Percentiles rank a stretch among this genome's conserved stretches.
Evolutionary conservation across 2,329 filamentous ascomycete species (phyloP).

Genomic region (Penicillium sp.): DNA sequence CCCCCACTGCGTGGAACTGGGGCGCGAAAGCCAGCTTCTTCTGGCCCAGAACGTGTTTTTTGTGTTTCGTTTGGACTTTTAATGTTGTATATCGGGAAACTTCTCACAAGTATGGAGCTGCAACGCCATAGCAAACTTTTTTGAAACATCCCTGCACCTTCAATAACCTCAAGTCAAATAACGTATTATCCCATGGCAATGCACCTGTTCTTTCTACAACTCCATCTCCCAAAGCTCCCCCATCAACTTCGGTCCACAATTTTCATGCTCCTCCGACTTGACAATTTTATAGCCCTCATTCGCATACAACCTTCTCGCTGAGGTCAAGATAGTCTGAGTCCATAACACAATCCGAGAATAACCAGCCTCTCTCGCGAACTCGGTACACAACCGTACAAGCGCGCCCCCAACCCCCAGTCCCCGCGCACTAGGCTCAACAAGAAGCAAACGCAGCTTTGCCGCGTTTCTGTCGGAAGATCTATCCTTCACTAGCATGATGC

Average conservation of each 20-base stretch:
- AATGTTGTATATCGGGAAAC: no score
- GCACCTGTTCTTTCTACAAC: constrained; percentile 2
- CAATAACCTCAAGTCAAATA: background rate
- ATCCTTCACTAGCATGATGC: constrained; percentile 31
- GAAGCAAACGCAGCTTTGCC: constrained; percentile 30
- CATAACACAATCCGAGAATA: constrained; percentile 28
- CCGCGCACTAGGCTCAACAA: constrained; percentile 30
- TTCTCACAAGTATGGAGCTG: no score
- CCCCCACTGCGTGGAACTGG: no score
- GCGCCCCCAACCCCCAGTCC: constrained; percentile 27
- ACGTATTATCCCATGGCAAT: background rate
- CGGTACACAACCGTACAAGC: constrained; percentile 24
- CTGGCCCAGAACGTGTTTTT: no score
- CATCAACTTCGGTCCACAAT: constrained; percentile 22
- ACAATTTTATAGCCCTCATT: constrained; percentile 28
- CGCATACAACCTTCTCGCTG: constrained; percentile 26
- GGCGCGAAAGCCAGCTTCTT: no score
- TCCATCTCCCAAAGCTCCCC: constrained; percentile 31
- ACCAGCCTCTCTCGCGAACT: constrained; percentile 27
- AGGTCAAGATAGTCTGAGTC: constrained; percentile 27
- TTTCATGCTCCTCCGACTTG: constrained; percentile 22
- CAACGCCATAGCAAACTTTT: no score
- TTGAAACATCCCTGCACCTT: no score
- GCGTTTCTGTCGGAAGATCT: constrained; percentile 9
- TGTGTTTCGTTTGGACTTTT: no score